Conservation (phyloP, 495 filamentous ascomycete species). For the Hyaloscypha finlandica region DNA sequence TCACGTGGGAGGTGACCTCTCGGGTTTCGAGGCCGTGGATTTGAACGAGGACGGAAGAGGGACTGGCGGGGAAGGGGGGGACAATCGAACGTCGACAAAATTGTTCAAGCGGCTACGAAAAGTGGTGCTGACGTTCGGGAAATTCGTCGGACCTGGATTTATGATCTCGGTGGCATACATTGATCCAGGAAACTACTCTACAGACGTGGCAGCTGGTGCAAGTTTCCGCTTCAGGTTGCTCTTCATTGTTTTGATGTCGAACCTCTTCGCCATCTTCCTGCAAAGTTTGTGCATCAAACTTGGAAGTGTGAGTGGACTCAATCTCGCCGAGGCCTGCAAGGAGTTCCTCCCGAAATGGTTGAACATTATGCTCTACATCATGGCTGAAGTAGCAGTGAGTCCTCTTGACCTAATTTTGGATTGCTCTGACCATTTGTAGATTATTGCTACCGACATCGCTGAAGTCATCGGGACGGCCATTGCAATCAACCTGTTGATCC, state of each 20-base stretch:
- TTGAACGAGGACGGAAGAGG: background rate
- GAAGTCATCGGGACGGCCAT: slow-evolving; percentile 93
- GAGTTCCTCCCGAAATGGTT: slow-evolving; percentile 77
- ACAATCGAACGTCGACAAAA: slow-evolving; percentile 3
- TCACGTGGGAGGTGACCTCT: slow-evolving; percentile 17
- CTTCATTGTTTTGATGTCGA: slow-evolving; percentile 81
- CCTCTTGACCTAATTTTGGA: background rate
- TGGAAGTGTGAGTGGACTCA: slow-evolving; percentile 81
- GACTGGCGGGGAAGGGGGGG: slow-evolving; percentile 5
- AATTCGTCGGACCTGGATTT: slow-evolving; percentile 86
- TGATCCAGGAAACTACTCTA: slow-evolving; percentile 84
- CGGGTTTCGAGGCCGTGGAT: slow-evolving; percentile 11
- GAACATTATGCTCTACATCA: slow-evolving; percentile 69
- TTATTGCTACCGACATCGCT: slow-evolving; percentile 88
- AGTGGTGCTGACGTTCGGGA: slow-evolving; percentile 61
- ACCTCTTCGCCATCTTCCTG: slow-evolving; percentile 81
- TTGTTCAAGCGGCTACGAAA: slow-evolving; percentile 35
- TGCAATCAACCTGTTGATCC: slow-evolving; percentile 79
- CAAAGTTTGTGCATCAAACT: slow-evolving; percentile 83
- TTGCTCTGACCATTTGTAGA: slow-evolving; percentile 37
- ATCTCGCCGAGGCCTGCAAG: slow-evolving; percentile 77
- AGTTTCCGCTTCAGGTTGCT: slow-evolving; percentile 66
- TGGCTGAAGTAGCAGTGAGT: slow-evolving; percentile 67
- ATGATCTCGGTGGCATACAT: slow-evolving; percentile 60
- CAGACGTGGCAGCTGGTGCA: slow-evolving; percentile 76